Base-by-base conservation (phyloP, 495 filamentous ascomycete species). In the Penicillium steckii region DNA sequence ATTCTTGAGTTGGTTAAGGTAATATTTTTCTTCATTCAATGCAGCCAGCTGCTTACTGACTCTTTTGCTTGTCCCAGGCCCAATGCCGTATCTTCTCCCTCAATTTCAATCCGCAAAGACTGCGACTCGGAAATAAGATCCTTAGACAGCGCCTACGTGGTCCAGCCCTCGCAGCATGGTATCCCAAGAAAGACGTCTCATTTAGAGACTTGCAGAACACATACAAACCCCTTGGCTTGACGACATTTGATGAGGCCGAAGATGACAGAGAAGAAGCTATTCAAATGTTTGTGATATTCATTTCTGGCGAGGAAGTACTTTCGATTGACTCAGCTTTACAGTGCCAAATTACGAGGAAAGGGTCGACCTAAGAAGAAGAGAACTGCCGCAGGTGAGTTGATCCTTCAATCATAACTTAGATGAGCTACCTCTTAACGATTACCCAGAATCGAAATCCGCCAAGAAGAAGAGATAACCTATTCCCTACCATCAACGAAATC, bases 1-100 rank as follows among this genome's bases (percentile, higher is more conserved):
- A 65, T 96, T 23, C 55, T 93, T 48, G 87, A 89, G 55, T 79
- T 96, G 46, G 80, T 89, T 70, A 90, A 89, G 85, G 90, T 88
- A 33, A 15, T 3, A 37, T 18, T 3, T 7, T n/a, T 23, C 15
- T 21, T 18, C 21, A 27, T 8, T 25, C 22, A 32, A 21, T 33
- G 8, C 13, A 8, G n/a, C 32, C 32, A 3, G 9, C 15, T 33
- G n/a, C 30, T n/a, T 15, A 15, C 21, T 54, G 42, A 23, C 24
- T 27, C 26, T 54, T 37, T 41, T 26, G 15, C 4, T 38, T 21
- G 32, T 37, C 29, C 22, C 50, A 96, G 93, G 81, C 83, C 57
- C 90, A 90, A 84, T 95, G 88, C 77, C 83, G 85, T 67, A 85
- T 98, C 69, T 98, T 98, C 79, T 84, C 83, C 42, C 85, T 85